phyloP scores from a whole-genome alignment of 768 basidiomycete genomes.

The Suillus subaureus region DNA sequence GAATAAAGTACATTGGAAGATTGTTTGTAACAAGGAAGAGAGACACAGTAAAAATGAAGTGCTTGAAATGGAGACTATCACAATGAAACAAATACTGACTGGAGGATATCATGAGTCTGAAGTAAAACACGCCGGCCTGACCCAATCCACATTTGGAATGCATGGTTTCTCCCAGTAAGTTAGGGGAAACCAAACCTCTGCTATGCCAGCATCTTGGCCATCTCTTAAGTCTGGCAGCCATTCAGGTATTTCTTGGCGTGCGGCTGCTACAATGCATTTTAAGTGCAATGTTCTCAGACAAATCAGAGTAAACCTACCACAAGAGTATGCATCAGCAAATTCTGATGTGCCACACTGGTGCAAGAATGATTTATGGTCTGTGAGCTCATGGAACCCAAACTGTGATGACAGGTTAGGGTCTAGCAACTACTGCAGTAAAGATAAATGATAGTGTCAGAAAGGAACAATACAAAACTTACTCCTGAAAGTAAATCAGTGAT shows the following conservation, averaged over 20 bases:
- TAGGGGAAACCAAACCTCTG: background rate
- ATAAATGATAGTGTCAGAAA: background rate
- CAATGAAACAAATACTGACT: background rate
- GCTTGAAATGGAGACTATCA: background rate
- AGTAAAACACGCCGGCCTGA: background rate
- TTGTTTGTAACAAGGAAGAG: background rate
- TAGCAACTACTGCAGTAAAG: background rate
- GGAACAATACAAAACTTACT: background rate
- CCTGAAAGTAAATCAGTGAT: background rate
- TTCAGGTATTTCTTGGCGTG: background rate
- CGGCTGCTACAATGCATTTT: background rate
- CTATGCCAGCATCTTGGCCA: background rate
- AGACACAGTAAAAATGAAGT: background rate
- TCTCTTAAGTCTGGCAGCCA: background rate
- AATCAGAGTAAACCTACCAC: background rate
- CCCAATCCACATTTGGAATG: background rate
- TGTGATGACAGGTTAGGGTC: background rate
- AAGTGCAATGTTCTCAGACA: background rate
- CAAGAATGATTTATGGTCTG: background rate
- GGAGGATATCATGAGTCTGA: background rate
- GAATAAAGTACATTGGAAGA: background rate
- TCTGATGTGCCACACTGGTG: background rate
- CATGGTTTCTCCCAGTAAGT: background rate
- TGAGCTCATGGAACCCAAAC: background rate
- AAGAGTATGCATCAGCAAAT: background rate